Conservation (phyloP, 176 grass and related monocot genomes). For the Zoysia pacifica region DNA sequence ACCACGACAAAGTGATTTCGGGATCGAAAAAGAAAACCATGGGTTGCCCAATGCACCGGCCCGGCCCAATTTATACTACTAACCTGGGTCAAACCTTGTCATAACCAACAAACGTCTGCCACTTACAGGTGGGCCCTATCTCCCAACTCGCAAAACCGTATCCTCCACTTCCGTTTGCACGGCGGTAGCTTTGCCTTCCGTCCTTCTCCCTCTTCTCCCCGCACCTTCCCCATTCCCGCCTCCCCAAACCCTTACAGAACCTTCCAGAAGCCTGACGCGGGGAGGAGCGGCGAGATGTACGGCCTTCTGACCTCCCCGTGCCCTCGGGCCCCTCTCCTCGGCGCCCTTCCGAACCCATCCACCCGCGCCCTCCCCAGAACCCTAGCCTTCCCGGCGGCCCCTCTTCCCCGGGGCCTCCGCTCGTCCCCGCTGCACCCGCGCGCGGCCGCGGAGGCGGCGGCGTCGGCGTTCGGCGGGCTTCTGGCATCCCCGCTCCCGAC, state of each 20-base stretch:
- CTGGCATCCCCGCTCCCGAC: constrained; percentile 49
- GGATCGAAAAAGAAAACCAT: too few species aligned
- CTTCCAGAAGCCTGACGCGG: too few species aligned
- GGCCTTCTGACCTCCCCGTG: constrained; percentile 45
- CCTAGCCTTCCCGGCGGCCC: constrained; percentile 29
- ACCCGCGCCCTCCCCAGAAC: constrained; percentile 29
- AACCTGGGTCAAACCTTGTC: too few species aligned
- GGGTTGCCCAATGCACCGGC: too few species aligned
- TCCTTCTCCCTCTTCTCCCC: too few species aligned
- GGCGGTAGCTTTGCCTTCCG: neutral
- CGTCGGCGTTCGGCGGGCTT: constrained; percentile 45
- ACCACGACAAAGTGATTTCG: too few species aligned
- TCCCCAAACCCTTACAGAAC: too few species aligned
- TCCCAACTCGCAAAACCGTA: neutral
- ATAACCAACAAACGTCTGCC: neutral
- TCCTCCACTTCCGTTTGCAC: neutral
- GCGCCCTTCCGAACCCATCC: constrained; percentile 19
- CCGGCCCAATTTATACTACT: too few species aligned
- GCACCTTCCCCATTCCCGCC: too few species aligned
- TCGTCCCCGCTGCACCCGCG: constrained; percentile 14
- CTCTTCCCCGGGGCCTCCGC: constrained; percentile 31
- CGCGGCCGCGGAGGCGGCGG: constrained; percentile 44
- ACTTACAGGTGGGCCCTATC: neutral
- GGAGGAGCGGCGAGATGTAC: constrained; percentile 35
- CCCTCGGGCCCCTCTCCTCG: constrained; percentile 20